Evolutionary conservation across 1,284 basidiomycete species (phyloP), one percentile per base, ranked within the genome.

Genomic region (Cryptococcus neoformans): DNA sequence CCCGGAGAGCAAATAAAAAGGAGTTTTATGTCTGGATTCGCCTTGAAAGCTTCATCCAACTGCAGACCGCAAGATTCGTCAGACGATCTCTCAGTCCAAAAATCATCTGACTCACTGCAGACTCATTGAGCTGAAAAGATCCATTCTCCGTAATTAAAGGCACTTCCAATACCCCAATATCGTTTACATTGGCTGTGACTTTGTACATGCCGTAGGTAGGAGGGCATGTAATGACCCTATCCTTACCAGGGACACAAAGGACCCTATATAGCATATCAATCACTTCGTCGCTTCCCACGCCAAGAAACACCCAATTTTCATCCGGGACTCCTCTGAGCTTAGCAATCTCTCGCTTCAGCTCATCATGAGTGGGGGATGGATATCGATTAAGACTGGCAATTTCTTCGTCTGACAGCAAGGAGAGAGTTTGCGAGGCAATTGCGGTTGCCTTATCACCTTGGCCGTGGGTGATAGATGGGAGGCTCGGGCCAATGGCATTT

Each of bases 161-260:
- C 3, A 92, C 87, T 70, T 89, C 87, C 51, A 94, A 85, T 3
- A 96, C 80, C 0, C 84, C 88, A 3, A 97, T 81, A 72, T 99
- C 96, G 72, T 99, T 99, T 53, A 99, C 87, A 66, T 94, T 88
- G 6, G 95, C 96, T 60, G 89, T 92, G 1, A 99, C 95, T 16
- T 82, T 78, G 79, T 99, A 99, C 95, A 99, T 99, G 21, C 95
- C 95, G 72, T 99, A 99, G 6, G 95, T 98, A 2, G 96, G 96
- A 2, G 95, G 96, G 6, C 88, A 91, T 44, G 85, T 88, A 66
- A 95, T 74, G 39, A 93, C 87, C 70, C 86, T 89, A 72, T 98
- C 90, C 60, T 82, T 79, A 1, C 83, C 89, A 0, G 96, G 96
- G 0, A 80, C 80, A 66, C 94, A 92, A 65, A 89, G 87, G 44